Evolutionary conservation across 805 yeast genomes (phyloP).

Genomic region (Pichia nanzhaoensis): DNA sequence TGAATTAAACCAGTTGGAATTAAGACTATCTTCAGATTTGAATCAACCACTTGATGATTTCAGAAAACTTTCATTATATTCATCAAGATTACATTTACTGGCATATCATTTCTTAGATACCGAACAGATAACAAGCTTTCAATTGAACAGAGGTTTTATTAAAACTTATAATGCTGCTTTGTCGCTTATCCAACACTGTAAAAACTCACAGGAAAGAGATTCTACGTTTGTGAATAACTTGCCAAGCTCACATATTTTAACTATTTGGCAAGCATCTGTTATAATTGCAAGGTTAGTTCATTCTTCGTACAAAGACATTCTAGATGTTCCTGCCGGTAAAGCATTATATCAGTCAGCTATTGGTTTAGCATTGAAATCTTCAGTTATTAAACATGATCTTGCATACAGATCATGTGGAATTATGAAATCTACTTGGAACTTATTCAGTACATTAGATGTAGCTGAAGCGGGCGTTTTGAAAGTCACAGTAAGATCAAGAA

Average conservation of each 20-base stretch:
- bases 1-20: slow-evolving; percentile 72
- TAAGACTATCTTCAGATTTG: slow-evolving; percentile 35
- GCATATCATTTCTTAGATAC: slow-evolving; percentile 78
- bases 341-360: slow-evolving; percentile 62
- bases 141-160: slow-evolving; percentile 65
- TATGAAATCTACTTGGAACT: slow-evolving; percentile 90
- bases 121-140: slow-evolving; percentile 42
- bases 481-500: slow-evolving; percentile 68
- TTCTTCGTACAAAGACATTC: slow-evolving; percentile 57
- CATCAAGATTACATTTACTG: slow-evolving; percentile 74
- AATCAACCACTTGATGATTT: slow-evolving; percentile 53
- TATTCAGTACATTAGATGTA: slow-evolving; percentile 62
- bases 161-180: slow-evolving; percentile 76
- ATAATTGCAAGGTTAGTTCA: slow-evolving; percentile 73
- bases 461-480: slow-evolving; percentile 35
- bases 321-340: slow-evolving; percentile 70
- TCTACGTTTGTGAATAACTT: slow-evolving; percentile 63
- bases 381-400: slow-evolving; percentile 85
- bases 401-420: slow-evolving; percentile 90
- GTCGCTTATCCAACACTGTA: slow-evolving; percentile 60
- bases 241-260: slow-evolving; percentile 76
- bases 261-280: slow-evolving; percentile 89
- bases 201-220: slow-evolving; percentile 51
- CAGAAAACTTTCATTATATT: slow-evolving; percentile 59
- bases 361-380: slow-evolving; percentile 64